A percentile compares a stretch with the other conserved stretches of the same genome.
Evolutionary conservation across 1,284 basidiomycete species (phyloP).

Genomic region (Schizophyllum commune): DNA sequence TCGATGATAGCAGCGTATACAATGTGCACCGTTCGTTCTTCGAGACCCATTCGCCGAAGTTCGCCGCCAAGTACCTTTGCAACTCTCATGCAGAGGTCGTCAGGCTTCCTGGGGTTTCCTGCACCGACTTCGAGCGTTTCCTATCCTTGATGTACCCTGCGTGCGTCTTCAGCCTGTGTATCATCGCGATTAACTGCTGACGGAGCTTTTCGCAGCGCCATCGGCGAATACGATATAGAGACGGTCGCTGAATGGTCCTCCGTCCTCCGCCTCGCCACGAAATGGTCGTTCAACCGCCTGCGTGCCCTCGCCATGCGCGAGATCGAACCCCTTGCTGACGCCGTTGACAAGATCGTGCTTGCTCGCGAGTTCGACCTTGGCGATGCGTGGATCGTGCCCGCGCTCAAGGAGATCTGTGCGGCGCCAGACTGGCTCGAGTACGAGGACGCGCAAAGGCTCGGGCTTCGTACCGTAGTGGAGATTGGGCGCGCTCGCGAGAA

Average conservation of each 20-base stretch:
- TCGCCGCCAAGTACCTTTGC: conserved; percentile 16
- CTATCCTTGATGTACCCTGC: conserved; percentile 26
- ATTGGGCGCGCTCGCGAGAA: not conserved
- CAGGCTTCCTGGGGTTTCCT: conserved; percentile 11
- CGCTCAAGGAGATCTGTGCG: conserved; percentile 25
- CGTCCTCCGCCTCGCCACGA: conserved; percentile 25
- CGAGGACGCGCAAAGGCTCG: not conserved
- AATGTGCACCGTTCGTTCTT: conserved; percentile 23
- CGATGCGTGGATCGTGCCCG: conserved; percentile 25
- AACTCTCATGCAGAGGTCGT: conserved; percentile 2
- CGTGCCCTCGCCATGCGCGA: conserved; percentile 25
- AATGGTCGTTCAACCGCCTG: conserved; percentile 25
- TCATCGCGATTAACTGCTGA: not conserved
- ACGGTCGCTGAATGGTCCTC: conserved; percentile 30
- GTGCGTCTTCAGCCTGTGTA: not conserved
- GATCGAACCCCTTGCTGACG: conserved; percentile 18
- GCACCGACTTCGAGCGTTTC: conserved; percentile 23
- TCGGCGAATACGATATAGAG: conserved; percentile 19
- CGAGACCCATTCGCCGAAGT: conserved; percentile 23
- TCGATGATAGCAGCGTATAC: conserved; percentile 16
- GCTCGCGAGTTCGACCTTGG: conserved; percentile 22
- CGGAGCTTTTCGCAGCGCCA: conserved; percentile 18
- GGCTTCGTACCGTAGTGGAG: not conserved
- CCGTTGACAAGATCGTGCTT: conserved; percentile 28
- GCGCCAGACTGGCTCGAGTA: not conserved